phyloP scores from a whole-genome alignment of 108 stramenopile species.

The Phaeodactylum tricornutum region DNA sequence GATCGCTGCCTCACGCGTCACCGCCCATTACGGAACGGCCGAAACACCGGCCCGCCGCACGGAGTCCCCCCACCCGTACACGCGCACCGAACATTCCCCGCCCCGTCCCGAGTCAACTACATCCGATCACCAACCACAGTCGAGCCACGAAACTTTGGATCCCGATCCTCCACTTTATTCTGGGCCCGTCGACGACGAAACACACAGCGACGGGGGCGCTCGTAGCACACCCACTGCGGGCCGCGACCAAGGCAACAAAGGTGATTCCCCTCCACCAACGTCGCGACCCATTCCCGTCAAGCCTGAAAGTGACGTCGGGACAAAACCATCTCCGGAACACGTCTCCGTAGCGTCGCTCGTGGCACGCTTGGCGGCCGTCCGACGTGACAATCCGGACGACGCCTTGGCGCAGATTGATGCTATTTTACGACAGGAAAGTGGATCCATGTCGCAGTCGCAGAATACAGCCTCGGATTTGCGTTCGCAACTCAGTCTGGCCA shows the following conservation, averaged over 20 bases:
- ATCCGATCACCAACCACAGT: no score
- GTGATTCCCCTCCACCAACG: conserved; percentile 1
- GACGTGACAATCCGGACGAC: conserved; percentile 47
- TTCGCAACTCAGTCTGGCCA: not conserved
- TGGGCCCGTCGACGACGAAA: no score
- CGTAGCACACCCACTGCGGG: not conserved
- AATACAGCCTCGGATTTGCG: no score
- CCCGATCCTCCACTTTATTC: no score
- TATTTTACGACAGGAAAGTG: conserved; percentile 49
- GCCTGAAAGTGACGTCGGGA: not conserved
- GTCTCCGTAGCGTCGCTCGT: conserved; percentile 16
- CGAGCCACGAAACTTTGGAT: no score
- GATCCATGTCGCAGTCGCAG: not conserved
- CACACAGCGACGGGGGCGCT: not conserved
- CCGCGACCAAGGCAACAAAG: not conserved
- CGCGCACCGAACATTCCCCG: no score
- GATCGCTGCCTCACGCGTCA: not conserved
- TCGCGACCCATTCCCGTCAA: not conserved
- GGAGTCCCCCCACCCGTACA: not conserved
- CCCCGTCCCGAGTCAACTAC: no score
- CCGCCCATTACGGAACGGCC: not conserved
- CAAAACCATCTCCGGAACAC: conserved; percentile 14
- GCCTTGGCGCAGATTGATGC: conserved; percentile 76
- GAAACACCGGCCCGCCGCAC: not conserved
- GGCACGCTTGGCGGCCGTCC: conserved; percentile 52